Percentiles rank a stretch among this genome's conserved stretches.
Evolutionary conservation across 306 rosid genomes (phyloP).

Genomic region (Geum urbanum): DNA sequence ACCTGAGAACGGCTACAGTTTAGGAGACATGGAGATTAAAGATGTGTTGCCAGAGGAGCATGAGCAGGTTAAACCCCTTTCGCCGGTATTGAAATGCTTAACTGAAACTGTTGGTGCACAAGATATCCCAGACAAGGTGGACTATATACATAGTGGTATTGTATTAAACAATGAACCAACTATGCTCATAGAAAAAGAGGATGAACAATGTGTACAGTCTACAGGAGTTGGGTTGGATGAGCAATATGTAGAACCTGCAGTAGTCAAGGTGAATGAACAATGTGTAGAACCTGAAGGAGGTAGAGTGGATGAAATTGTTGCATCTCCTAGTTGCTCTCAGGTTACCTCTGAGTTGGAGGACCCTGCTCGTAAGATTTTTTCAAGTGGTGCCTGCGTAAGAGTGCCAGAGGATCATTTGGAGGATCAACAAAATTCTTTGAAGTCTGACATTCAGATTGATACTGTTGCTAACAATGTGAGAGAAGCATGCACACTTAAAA

Average conservation of each 20-base stretch:
- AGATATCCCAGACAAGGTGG: constrained; percentile 49
- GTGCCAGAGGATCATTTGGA: constrained; percentile 42
- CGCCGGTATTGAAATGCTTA: constrained; percentile 36
- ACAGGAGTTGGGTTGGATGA: constrained; percentile 29
- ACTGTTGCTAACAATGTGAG: constrained; percentile 34
- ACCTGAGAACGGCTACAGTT: constrained; percentile 41
- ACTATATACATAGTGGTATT: constrained; percentile 50
- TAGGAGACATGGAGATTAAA: constrained; percentile 41
- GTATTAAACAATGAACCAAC: constrained; percentile 43
- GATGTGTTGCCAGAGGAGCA: constrained; percentile 33
- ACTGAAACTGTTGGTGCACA: constrained; percentile 40
- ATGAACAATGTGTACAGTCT: constrained; percentile 37
- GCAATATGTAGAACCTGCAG: constrained; percentile 38
- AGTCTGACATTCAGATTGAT: constrained; percentile 39
- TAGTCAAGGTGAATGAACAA: constrained; percentile 35
- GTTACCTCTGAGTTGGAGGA: constrained; percentile 59
- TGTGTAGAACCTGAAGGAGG: constrained; percentile 36
- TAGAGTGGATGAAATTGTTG: constrained; percentile 37
- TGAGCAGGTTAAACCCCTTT: constrained; percentile 26
- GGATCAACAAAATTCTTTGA: constrained; percentile 43
- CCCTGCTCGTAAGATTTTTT: constrained; percentile 42
- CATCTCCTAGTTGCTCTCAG: constrained; percentile 59
- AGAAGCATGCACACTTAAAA: constrained; percentile 36
- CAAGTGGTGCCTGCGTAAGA: constrained; percentile 31
- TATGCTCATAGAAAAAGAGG: constrained; percentile 37